phyloP scores from a whole-genome alignment of 2,329 filamentous ascomycete genomes.

The Myrmaecium sp. region DNA sequence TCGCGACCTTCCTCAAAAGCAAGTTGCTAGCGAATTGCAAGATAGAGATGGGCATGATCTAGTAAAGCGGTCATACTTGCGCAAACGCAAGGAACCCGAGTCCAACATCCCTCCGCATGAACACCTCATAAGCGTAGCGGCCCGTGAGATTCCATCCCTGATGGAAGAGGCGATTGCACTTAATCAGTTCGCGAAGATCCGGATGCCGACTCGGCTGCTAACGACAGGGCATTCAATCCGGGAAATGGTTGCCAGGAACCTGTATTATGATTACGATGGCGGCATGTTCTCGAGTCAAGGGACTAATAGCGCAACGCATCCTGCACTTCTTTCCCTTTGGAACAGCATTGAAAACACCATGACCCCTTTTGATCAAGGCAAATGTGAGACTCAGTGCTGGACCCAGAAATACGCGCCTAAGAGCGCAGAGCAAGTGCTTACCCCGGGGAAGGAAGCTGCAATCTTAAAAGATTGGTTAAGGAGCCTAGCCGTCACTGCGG shows the following conservation, averaged over 20 bases:
- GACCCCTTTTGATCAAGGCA: constrained; percentile 65
- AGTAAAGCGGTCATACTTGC: too few species aligned
- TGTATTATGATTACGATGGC: too few species aligned
- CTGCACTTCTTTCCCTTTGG: constrained; percentile 44
- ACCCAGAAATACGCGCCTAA: constrained; percentile 68
- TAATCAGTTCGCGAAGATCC: too few species aligned
- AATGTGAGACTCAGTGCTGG: constrained; percentile 62
- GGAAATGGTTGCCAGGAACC: constrained; percentile 16
- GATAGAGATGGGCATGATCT: not conserved
- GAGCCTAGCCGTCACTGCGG: constrained; percentile 56
- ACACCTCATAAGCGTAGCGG: too few species aligned
- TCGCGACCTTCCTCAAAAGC: constrained; percentile 25
- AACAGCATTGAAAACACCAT: constrained; percentile 41
- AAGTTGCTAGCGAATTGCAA: not conserved
- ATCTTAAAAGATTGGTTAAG: constrained; percentile 70
- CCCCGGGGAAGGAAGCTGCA: constrained; percentile 50
- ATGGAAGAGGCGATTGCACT: too few species aligned
- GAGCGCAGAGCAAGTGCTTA: constrained; percentile 54
- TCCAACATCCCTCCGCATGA: constrained; percentile 12
- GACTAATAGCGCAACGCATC: too few species aligned
- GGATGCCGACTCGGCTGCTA: constrained; percentile 18
- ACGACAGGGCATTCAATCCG: constrained; percentile 24
- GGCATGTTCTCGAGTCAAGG: too few species aligned
- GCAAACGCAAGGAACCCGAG: constrained; percentile 25
- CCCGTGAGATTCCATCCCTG: too few species aligned